Evolutionary conservation across 768 basidiomycete species (phyloP), one percentile per base, ranked within the genome.

Genomic region (Amyloporia xantha): DNA sequence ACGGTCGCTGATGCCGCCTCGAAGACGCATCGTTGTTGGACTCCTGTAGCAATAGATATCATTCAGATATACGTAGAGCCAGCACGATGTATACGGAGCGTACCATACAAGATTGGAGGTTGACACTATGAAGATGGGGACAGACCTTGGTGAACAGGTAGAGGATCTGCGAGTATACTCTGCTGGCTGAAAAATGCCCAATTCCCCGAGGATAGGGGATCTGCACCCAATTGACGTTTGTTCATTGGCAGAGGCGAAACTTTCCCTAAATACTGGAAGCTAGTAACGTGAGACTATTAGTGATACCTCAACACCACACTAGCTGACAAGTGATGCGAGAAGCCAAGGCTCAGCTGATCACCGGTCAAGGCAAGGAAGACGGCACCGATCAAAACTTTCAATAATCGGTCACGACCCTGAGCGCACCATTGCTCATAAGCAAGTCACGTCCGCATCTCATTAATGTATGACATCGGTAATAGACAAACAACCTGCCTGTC

Each of bases 241-340:
- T 41, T 59, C 48, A 58, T 57, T 43, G 37, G 54, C 57, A 54
- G 59, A n/a, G n/a, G n/a, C n/a, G n/a, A n/a, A n/a, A n/a, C n/a
- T n/a, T n/a, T n/a, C 39, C 20, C 11, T 9, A 27, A 17, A 26
- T 5, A 21, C 38, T 39, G 30, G 42, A 36, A 17, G 30, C 19
- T n/a, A 33, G 30, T 36, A 36, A 25, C 44, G 44, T 45, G 44
- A 45, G 44, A 39, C 20, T 17, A 17, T 36, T 45, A 45, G 25
- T 44, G 44, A 45, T 36, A 45, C 30, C 33, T 27, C n/a, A 21
- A 45, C 42, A 44, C 20, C 44, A 33, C 44, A 33, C 20, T 36
- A 30, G 44, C 44, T 19, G 28, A 45, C 30, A 33, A 35, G n/a
- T 39, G 38, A 21, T 39, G 38, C 38, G 7, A 39, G 17, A 28